Conservation (phyloP, 2,329 filamentous ascomycete species). For the Aspergillus brasiliensis region DNA sequence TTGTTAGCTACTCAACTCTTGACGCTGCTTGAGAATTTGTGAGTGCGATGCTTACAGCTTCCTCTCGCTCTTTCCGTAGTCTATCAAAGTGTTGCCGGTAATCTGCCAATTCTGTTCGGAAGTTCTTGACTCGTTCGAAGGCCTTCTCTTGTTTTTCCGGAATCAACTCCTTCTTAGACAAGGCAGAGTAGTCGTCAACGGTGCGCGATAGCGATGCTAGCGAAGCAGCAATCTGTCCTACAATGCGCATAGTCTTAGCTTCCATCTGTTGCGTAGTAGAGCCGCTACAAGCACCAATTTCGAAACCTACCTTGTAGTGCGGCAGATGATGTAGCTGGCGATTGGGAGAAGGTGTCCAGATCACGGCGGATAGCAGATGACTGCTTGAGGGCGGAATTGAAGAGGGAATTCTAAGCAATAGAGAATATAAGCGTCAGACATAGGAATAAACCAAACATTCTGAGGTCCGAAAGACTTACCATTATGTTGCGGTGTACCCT, state of each 20-base stretch:
- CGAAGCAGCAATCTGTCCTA: slow-evolving; percentile 74
- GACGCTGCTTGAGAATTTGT: neutral
- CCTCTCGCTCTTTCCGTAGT: slow-evolving; percentile 76
- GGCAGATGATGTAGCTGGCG: slow-evolving; percentile 59
- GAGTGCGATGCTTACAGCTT: slow-evolving; percentile 55
- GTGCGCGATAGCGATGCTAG: slow-evolving; percentile 83
- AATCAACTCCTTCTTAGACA: slow-evolving; percentile 86
- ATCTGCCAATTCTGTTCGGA: slow-evolving; percentile 77
- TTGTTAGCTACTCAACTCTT: neutral
- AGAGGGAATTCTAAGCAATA: slow-evolving; percentile 70
- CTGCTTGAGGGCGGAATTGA: slow-evolving; percentile 84
- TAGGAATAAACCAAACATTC: neutral
- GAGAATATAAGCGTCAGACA: neutral
- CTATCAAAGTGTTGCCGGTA: slow-evolving; percentile 77
- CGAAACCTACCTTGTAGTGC: slow-evolving; percentile 58
- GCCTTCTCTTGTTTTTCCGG: slow-evolving; percentile 91
- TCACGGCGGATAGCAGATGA: slow-evolving; percentile 77
- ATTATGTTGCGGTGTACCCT: slow-evolving; percentile 12
- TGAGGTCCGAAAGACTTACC: slow-evolving; percentile 17
- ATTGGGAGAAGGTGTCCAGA: slow-evolving; percentile 68
- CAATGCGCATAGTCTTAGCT: neutral
- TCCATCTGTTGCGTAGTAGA: neutral
- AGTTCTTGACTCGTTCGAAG: slow-evolving; percentile 79
- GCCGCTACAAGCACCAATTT: neutral
- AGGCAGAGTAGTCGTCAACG: slow-evolving; percentile 84